Percentiles rank a stretch among this genome's conserved stretches.
Conservation (phyloP, 2,329 filamentous ascomycete species). For the Aspergillus eucalypticola region DNA sequence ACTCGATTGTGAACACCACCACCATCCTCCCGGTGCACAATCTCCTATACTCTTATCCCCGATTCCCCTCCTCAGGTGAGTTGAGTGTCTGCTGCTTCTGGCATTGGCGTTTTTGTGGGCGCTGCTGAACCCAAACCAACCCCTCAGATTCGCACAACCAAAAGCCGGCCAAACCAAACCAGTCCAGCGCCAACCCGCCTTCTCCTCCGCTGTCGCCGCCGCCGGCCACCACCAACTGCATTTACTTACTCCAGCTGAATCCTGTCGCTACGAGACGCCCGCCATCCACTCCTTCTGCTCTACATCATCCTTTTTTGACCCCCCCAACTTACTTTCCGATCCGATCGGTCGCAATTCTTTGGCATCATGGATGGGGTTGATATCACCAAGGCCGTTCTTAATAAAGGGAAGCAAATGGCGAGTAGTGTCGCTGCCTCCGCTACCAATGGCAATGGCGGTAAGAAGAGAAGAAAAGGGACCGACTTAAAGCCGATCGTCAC, state of each 20-base stretch:
- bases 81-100: too few relatives aligned
- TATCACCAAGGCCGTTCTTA: constrained; percentile 65
- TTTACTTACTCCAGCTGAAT: constrained; percentile 2
- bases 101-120: constrained; percentile 9
- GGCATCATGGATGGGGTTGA: constrained; percentile 63
- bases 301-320: constrained; percentile 7
- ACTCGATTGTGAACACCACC: background rate
- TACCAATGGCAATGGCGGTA: constrained; percentile 59
- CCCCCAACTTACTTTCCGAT: background rate
- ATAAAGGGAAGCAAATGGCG: constrained; percentile 66
- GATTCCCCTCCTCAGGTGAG: too few relatives aligned
- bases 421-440: constrained; percentile 46
- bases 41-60: too few relatives aligned
- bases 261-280: constrained; percentile 2
- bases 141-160: constrained; percentile 20
- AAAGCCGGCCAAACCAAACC: constrained; percentile 8
- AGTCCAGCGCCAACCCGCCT: background rate
- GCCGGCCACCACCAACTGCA: constrained; percentile 6
- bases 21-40: background rate
- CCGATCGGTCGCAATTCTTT: constrained; percentile 7
- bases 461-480: constrained; percentile 67
- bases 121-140: constrained; percentile 11
- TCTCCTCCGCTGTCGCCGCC: constrained; percentile 4
- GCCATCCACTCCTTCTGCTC: background rate
- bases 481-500: constrained; percentile 68